A percentile compares a stretch with the other conserved stretches of the same genome.
These are phyloP conservation scores for Ophiostoma sp. DNA, from an alignment of 2,329 filamentous ascomycete species.

Conservation along the genomic window DNA sequence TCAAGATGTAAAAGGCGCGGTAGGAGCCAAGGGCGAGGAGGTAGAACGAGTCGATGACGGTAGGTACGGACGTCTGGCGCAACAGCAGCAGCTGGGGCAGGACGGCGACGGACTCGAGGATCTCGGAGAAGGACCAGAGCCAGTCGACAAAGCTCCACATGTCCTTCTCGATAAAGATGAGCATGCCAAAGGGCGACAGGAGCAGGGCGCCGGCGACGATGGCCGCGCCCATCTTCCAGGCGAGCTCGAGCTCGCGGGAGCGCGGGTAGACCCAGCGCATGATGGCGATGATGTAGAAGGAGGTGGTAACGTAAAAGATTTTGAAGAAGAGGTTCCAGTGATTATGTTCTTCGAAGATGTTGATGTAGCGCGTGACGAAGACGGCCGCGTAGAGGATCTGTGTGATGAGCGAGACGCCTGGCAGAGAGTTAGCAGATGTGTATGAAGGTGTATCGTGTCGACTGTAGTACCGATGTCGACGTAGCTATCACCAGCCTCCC, in stretches of 20 bases:
- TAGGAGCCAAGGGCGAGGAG: slow-evolving; percentile 85
- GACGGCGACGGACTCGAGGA: slow-evolving; percentile 87
- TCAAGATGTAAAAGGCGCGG: slow-evolving; percentile 83
- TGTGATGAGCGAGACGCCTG: slow-evolving; percentile 86
- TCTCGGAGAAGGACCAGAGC: slow-evolving; percentile 84
- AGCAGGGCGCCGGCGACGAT: slow-evolving; percentile 66
- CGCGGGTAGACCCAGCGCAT: slow-evolving; percentile 87
- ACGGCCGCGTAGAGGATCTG: slow-evolving; percentile 85
- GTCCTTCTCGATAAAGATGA: slow-evolving; percentile 59
- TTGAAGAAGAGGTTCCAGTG: slow-evolving; percentile 81
- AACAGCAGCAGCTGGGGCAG: slow-evolving; percentile 89
- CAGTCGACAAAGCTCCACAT: slow-evolving; percentile 55
- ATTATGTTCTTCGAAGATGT: slow-evolving; percentile 64
- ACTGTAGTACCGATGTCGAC: background rate
- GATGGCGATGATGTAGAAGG: slow-evolving; percentile 79
- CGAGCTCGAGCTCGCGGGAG: slow-evolving; percentile 84
- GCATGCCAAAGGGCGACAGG: slow-evolving; percentile 69
- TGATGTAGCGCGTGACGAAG: slow-evolving; percentile 83
- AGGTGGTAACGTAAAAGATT: slow-evolving; percentile 81
- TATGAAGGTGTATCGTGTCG: background rate
- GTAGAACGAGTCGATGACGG: slow-evolving; percentile 96
- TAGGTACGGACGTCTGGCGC: slow-evolving; percentile 91
- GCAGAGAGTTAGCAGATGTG: background rate
- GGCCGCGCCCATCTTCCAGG: slow-evolving; percentile 84
- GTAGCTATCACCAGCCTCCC: too few relatives aligned